phyloP scores from a whole-genome alignment of 441 rosid genomes.

The Caryocar brasiliense region DNA sequence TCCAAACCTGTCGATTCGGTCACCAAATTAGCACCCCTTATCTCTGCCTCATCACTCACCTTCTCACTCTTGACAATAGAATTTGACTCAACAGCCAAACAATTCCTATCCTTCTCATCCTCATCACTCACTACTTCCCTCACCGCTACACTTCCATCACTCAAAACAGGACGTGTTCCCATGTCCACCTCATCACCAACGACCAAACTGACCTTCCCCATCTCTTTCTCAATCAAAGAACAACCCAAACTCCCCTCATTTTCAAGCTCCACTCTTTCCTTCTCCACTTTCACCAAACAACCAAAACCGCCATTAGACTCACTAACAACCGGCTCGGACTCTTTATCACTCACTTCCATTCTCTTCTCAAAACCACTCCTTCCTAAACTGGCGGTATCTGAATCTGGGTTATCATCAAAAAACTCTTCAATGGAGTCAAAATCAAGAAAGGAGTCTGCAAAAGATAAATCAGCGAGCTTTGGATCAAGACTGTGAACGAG shows the following conservation, averaged over 20 bases:
- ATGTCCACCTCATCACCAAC: too few relatives aligned
- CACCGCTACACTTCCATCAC: neutral
- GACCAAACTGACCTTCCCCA: conserved; percentile 43
- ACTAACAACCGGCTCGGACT: conserved; percentile 1
- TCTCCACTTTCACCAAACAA: conserved; percentile 23
- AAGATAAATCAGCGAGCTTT: conserved; percentile 14
- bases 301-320: conserved; percentile 21
- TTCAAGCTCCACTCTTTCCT: conserved; percentile 16
- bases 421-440: conserved; percentile 48
- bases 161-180: neutral
- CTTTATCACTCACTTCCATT: conserved; percentile 23
- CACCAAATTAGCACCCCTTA: conserved; percentile 3
- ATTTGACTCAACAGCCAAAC: neutral
- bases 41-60: neutral
- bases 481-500: conserved; percentile 25
- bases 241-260: conserved; percentile 21
- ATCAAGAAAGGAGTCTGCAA: conserved; percentile 51
- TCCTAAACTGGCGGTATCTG: conserved; percentile 18
- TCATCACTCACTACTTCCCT: conserved; percentile 9
- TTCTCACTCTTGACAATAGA: conserved; percentile 1
- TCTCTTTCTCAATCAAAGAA: conserved; percentile 40
- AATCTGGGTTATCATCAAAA: conserved; percentile 31
- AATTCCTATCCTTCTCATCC: conserved; percentile 1
- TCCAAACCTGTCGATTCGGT: conserved; percentile 3
- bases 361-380: conserved; percentile 21